Evolutionary conservation across 1,139 yeast genomes (phyloP), one percentile per base, ranked within the genome.

Genomic region (Hansenula anomala): DNA sequence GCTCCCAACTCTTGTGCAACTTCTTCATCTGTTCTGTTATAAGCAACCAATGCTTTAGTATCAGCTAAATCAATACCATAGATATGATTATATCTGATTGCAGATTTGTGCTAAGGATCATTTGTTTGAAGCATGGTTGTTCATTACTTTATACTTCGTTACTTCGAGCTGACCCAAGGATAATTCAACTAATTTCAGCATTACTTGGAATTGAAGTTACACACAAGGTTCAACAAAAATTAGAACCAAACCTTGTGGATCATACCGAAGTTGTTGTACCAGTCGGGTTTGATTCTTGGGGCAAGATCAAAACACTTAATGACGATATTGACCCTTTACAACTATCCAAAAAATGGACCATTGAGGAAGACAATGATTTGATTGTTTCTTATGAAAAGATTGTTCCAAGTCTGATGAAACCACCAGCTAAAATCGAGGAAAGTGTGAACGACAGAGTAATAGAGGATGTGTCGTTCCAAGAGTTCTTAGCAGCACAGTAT

Each of bases 41-140:
- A 92, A 10, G 97, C 98, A 37, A 92, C 97, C 37, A 92, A 73
- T 10, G 96, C 97, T 64, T 80, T 86, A 41, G 95, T 87, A 56
- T 92, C 97, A 25, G 98, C 97, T 48, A 92, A 73, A 66, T 92
- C 98, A 52, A 92, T 92, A 60, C 98, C 98, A 60, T 94, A 94
- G 45, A 92, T 88, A 61, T 92, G 98, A 66, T 92, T 92, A 13
- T 30, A 30, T n/a, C n/a, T n/a, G n/a, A n/a, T n/a, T n/a, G n/a
- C n/a, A n/a, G n/a, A n/a, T n/a, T n/a, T n/a, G 9, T 11, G 6
- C 47, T 80, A 24, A 65, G 95, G 29, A 58, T 70, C 10, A 44
- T 78, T 1, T 64, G 76, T 12, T 52, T 77, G 36, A 61, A 66
- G 28, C 73, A 73, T 49, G 73, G 69, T 0, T 69, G 63, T 1